These are phyloP conservation scores for Citrullus mucosospermus DNA, from an alignment of 306 rosid genomes.

Conservation along the genomic window DNA sequence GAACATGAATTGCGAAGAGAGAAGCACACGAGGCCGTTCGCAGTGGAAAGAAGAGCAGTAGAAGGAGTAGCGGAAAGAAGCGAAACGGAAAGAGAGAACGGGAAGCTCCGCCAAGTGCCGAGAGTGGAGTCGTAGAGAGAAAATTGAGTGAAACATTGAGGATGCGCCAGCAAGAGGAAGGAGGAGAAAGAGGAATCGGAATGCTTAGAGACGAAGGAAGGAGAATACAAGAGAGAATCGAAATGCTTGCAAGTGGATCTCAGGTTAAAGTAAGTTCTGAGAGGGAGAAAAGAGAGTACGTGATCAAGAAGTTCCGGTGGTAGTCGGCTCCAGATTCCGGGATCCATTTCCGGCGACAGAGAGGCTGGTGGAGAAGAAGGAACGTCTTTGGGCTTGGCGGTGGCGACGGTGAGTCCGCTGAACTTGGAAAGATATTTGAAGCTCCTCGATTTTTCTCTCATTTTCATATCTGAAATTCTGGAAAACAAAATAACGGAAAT, in stretches of 20 bases:
- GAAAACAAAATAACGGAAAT: not conserved
- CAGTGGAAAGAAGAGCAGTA: conserved; percentile 30
- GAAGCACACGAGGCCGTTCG: conserved; percentile 70
- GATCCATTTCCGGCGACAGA: conserved; percentile 44
- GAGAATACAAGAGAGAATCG: conserved; percentile 54
- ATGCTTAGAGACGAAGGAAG: conserved; percentile 47
- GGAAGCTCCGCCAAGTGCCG: conserved; percentile 46
- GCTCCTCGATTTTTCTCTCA: not conserved
- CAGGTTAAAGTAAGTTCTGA: conserved; percentile 42
- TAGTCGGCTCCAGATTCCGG: conserved; percentile 59
- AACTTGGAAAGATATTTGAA: not conserved
- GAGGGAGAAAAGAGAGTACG: conserved; percentile 58
- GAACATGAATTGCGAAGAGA: conserved; percentile 33
- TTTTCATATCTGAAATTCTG: not conserved
- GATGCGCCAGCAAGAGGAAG: conserved; percentile 68
- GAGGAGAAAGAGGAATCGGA: conserved; percentile 51
- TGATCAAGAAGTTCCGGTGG: conserved; percentile 62
- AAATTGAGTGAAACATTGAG: conserved; percentile 43
- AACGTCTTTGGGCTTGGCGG: not conserved
- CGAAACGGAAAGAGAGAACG: conserved; percentile 34
- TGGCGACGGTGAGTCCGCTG: not conserved
- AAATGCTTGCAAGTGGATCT: conserved; percentile 79
- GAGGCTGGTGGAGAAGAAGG: not conserved
- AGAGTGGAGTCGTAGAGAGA: conserved; percentile 52
- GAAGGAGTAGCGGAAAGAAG: conserved; percentile 18